Percentiles rank a stretch among this genome's conserved stretches.
Conservation (phyloP, 768 basidiomycete species). For the Mrakia hoshinonis region DNA sequence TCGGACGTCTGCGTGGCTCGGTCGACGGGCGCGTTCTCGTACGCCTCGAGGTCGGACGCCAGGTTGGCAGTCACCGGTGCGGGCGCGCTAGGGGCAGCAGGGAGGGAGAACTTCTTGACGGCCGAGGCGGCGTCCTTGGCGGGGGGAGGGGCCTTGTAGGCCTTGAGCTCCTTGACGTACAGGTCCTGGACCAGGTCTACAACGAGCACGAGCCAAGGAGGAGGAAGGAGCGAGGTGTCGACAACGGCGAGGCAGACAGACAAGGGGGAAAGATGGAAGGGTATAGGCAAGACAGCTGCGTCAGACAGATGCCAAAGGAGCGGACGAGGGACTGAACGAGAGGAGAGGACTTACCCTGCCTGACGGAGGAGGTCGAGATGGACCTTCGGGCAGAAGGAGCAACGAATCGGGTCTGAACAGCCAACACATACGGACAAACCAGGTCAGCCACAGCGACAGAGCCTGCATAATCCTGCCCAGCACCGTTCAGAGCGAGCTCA, state of each 20-base stretch:
- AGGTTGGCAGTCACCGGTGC: constrained; percentile 63
- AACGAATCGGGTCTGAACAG: constrained; percentile 30
- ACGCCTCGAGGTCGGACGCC: constrained; percentile 73
- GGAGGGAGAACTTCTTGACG: constrained; percentile 73
- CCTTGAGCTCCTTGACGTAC: constrained; percentile 79
- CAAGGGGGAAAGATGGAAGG: not conserved
- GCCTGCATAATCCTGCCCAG: no score
- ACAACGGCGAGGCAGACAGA: not conserved
- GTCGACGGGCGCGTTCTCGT: constrained; percentile 69
- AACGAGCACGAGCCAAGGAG: not conserved
- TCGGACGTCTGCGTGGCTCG: constrained; percentile 40
- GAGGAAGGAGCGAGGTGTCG: constrained; percentile 23
- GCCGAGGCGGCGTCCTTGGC: constrained; percentile 79
- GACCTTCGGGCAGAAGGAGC: constrained; percentile 38
- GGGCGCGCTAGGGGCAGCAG: constrained; percentile 65
- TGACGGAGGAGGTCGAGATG: constrained; percentile 38
- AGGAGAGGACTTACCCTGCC: constrained; percentile 40
- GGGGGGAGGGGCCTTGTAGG: constrained; percentile 66
- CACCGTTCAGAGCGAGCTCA: no score
- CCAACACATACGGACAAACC: no score
- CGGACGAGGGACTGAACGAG: not conserved
- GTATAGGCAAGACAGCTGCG: not conserved
- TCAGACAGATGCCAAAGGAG: no score
- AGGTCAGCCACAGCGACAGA: no score
- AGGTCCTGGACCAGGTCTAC: constrained; percentile 86